phyloP scores from a whole-genome alignment of 2,329 filamentous ascomycete genomes.

The Colletotrichum acutatum region DNA sequence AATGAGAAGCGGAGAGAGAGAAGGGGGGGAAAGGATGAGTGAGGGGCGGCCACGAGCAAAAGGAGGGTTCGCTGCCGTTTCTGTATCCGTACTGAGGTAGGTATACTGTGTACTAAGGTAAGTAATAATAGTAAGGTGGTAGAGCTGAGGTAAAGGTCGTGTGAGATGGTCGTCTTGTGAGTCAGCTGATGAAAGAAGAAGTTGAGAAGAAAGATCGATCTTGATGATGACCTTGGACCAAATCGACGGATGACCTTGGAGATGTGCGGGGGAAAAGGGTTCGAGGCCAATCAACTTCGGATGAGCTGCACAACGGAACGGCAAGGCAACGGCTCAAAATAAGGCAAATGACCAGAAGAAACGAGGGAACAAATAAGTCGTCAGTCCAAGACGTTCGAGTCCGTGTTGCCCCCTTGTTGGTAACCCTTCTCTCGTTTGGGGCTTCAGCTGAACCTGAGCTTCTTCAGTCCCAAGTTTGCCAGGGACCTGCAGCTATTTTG shows the following conservation, averaged over 20 bases:
- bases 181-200: constrained; percentile 28
- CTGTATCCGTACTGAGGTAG: not conserved
- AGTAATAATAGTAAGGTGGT: too few relatives aligned
- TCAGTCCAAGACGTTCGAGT: not conserved
- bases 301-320: constrained; percentile 8
- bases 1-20: not conserved
- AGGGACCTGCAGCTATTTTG: constrained; percentile 27
- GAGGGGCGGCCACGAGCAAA: not conserved
- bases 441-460: not conserved
- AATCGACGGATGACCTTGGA: not conserved
- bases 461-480: not conserved
- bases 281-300: constrained; percentile 27
- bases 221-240: not conserved
- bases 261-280: constrained; percentile 29
- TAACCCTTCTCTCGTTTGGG: not conserved
- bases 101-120: not conserved
- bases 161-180: not conserved
- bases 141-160: too few relatives aligned
- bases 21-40: not conserved
- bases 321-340: not conserved
- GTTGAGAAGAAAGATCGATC: not conserved
- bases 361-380: constrained; percentile 14
- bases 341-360: not conserved
- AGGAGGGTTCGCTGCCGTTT: not conserved
- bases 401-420: not conserved